These are phyloP conservation scores for Coccomyxa sp. DNA, from an alignment of 139 green algal species.

Conservation along the genomic window DNA sequence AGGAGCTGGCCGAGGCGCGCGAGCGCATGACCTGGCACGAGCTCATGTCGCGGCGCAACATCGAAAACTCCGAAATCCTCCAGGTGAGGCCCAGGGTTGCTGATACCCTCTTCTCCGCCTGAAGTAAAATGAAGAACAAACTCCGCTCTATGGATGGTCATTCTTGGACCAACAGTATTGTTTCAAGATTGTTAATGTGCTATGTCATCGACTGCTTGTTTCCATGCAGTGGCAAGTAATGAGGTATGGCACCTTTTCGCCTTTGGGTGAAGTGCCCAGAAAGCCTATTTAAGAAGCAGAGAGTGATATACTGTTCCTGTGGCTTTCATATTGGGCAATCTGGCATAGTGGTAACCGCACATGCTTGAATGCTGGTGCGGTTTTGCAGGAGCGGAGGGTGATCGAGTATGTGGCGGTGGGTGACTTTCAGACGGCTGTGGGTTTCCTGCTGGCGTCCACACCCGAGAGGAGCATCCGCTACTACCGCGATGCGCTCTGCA, in stretches of 20 bases:
- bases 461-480: slow-evolving; percentile 56
- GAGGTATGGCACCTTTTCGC: not conserved
- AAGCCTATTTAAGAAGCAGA: not conserved
- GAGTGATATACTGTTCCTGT: not conserved
- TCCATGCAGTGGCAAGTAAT: not conserved
- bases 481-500: slow-evolving; percentile 68
- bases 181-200: no score
- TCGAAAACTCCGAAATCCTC: slow-evolving; percentile 28
- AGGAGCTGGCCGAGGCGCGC: slow-evolving; percentile 48
- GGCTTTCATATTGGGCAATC: not conserved
- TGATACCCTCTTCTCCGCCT: not conserved
- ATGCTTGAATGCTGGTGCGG: not conserved
- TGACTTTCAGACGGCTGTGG: slow-evolving; percentile 75
- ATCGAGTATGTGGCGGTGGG: slow-evolving; percentile 60
- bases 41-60: slow-evolving; percentile 38
- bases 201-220: not conserved
- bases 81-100: slow-evolving; percentile 12
- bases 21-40: slow-evolving; percentile 68
- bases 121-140: no score
- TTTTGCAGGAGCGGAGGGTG: slow-evolving; percentile 44
- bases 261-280: not conserved
- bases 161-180: no score
- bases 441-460: slow-evolving; percentile 64
- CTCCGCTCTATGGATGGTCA: no score
- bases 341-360: not conserved